These are phyloP conservation scores for Silene latifolia DNA, from an alignment of 148 eudicot species.

Conservation along the genomic window DNA sequence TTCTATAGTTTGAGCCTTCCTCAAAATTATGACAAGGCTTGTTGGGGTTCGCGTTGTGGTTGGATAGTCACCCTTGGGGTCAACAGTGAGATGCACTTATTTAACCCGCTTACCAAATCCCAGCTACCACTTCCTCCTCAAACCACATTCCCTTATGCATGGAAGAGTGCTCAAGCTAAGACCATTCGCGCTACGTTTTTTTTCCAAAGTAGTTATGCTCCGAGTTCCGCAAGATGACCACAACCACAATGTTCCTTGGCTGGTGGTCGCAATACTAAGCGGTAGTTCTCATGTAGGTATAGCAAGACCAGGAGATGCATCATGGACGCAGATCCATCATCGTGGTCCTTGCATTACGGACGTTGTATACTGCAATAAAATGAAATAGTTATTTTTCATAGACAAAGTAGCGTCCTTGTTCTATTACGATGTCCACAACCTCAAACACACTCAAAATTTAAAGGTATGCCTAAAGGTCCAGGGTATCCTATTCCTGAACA, in stretches of 20 bases:
- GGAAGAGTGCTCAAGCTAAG: neutral
- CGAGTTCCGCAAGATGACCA: neutral
- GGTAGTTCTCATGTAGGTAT: neutral
- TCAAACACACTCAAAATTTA: neutral
- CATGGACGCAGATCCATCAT: neutral
- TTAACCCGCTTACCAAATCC: conserved; percentile 25
- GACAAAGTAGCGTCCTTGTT: neutral
- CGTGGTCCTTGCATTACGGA: neutral
- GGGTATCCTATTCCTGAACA: too few relatives aligned
- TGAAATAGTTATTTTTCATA: neutral
- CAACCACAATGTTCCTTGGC: neutral
- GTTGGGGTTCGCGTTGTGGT: too few relatives aligned
- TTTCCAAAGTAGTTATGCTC: neutral
- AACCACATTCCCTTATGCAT: conserved; percentile 5
- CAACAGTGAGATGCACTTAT: conserved; percentile 11
- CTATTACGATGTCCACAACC: neutral
- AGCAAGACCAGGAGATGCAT: neutral
- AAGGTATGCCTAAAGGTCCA: neutral
- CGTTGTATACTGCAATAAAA: neutral
- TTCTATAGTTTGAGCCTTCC: neutral
- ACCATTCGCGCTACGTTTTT: neutral
- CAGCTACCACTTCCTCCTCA: conserved; percentile 19
- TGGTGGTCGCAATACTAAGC: neutral
- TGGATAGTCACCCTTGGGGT: conserved; percentile 29
- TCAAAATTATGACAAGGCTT: conserved; percentile 1